These are phyloP conservation scores for Retiboletus flavoniger DNA, from an alignment of 1,284 basidiomycete genomes.

Conservation along the genomic window DNA sequence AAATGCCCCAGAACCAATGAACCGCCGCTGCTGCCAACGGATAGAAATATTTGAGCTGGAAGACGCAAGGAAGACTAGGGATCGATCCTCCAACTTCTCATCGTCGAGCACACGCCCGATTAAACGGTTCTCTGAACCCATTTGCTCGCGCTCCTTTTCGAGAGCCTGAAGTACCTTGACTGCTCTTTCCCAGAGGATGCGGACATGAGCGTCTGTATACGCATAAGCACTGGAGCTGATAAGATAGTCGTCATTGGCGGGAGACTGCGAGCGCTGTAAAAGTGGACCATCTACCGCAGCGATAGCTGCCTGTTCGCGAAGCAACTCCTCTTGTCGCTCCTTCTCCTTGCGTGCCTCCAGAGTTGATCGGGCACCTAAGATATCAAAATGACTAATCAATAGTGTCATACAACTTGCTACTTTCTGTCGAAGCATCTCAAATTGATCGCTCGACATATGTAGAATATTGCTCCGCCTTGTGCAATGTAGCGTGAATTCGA, in stretches of 20 bases:
- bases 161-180: slow-evolving; percentile 59
- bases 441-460: slow-evolving; percentile 85
- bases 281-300: slow-evolving; percentile 51
- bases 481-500: slow-evolving; percentile 91
- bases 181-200: slow-evolving; percentile 72
- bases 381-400: slow-evolving; percentile 96
- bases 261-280: slow-evolving; percentile 36
- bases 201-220: slow-evolving; percentile 63
- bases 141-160: slow-evolving; percentile 59
- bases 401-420: slow-evolving; percentile 97
- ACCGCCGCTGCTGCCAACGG: slow-evolving; percentile 97
- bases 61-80: slow-evolving; percentile 87
- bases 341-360: slow-evolving; percentile 88
- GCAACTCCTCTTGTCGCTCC: slow-evolving; percentile 74
- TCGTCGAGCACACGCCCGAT: slow-evolving; percentile 90
- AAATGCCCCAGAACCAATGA: slow-evolving; percentile 97
- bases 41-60: slow-evolving; percentile 94
- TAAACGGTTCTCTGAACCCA: slow-evolving; percentile 69
- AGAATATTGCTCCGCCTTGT: slow-evolving; percentile 92
- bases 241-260: slow-evolving; percentile 39
- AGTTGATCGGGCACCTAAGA: slow-evolving; percentile 88
- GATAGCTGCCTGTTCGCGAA: slow-evolving; percentile 60
- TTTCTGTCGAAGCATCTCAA: slow-evolving; percentile 85
- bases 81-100: slow-evolving; percentile 88
- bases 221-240: slow-evolving; percentile 38